phyloP scores from a whole-genome alignment of 192 early-diverging fungal genomes.

The Bifiguratus adelaidae region DNA sequence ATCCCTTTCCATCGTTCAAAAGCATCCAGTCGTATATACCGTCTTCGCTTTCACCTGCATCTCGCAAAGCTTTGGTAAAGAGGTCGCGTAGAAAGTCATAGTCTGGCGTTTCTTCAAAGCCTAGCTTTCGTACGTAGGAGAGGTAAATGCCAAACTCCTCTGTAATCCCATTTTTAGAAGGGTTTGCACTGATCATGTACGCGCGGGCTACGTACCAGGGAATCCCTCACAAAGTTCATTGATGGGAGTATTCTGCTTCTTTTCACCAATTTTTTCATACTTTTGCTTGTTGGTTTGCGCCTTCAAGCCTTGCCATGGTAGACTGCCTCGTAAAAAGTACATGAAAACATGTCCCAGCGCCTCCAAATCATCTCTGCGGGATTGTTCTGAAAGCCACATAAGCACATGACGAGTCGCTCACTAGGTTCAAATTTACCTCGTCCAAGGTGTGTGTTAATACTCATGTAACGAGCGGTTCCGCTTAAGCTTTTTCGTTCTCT shows the following conservation, averaged over 20 bases:
- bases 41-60: slow-evolving; percentile 72
- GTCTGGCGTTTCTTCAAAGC: slow-evolving; percentile 96
- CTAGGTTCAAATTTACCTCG: slow-evolving; percentile 42
- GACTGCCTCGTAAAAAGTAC: slow-evolving; percentile 89
- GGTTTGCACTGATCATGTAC: not conserved
- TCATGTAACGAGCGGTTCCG: slow-evolving; percentile 97
- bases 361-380: slow-evolving; percentile 93
- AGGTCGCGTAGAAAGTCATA: slow-evolving; percentile 87
- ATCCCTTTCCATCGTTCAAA: slow-evolving; percentile 44
- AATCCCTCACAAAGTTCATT: slow-evolving; percentile 86
- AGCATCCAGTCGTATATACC: slow-evolving; percentile 93
- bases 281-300: slow-evolving; percentile 98
- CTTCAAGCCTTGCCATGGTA: slow-evolving; percentile 98
- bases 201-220: slow-evolving; percentile 41
- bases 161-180: slow-evolving; percentile 4
- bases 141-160: slow-evolving; percentile 89
- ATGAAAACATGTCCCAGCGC: slow-evolving; percentile 97
- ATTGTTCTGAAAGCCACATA: slow-evolving; percentile 68
- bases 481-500: slow-evolving; percentile 89
- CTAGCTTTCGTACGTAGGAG: slow-evolving; percentile 81
- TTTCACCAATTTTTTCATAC: slow-evolving; percentile 98
- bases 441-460: slow-evolving; percentile 95
- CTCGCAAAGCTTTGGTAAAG: slow-evolving; percentile 67
- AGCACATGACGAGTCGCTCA: slow-evolving; percentile 1
- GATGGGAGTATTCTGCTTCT: slow-evolving; percentile 85